phyloP scores from a whole-genome alignment of 306 rosid species.

The Trifolium subterraneum region DNA sequence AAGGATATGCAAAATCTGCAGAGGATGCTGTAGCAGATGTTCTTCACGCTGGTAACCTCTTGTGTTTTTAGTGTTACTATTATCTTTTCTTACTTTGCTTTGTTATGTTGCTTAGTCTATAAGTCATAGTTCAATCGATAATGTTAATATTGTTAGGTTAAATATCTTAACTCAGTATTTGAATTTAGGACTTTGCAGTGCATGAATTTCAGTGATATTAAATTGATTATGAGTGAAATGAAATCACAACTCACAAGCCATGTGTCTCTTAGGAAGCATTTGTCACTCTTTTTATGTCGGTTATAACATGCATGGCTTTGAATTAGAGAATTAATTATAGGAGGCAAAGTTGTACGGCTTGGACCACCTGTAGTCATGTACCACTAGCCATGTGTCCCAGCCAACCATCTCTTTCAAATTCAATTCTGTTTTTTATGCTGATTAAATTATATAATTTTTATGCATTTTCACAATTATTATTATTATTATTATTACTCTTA shows the following conservation, averaged over 20 bases:
- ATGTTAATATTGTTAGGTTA: too few species aligned
- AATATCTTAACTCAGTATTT: too few species aligned
- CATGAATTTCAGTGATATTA: too few species aligned
- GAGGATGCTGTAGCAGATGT: constrained; percentile 89
- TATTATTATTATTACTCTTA: too few species aligned
- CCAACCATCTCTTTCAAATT: not conserved
- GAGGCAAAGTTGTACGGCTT: not conserved
- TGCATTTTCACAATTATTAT: too few species aligned
- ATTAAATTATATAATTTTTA: too few species aligned
- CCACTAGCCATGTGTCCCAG: constrained; percentile 5
- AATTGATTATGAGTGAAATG: not conserved
- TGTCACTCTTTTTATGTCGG: constrained; percentile 39
- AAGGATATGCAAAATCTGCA: constrained; percentile 62
- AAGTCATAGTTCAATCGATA: too few species aligned
- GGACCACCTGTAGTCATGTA: constrained; percentile 26
- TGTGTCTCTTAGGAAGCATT: not conserved
- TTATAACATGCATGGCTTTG: not conserved
- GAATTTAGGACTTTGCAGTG: too few species aligned
- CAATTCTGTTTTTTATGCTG: not conserved
- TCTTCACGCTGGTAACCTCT: constrained; percentile 67
- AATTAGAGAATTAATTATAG: not conserved
- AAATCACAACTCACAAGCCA: not conserved
- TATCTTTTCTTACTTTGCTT: not conserved
- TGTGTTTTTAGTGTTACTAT: not conserved
- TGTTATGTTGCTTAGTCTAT: not conserved